phyloP scores from a whole-genome alignment of 148 eudicot genomes.

The Euryodendron excelsum region DNA sequence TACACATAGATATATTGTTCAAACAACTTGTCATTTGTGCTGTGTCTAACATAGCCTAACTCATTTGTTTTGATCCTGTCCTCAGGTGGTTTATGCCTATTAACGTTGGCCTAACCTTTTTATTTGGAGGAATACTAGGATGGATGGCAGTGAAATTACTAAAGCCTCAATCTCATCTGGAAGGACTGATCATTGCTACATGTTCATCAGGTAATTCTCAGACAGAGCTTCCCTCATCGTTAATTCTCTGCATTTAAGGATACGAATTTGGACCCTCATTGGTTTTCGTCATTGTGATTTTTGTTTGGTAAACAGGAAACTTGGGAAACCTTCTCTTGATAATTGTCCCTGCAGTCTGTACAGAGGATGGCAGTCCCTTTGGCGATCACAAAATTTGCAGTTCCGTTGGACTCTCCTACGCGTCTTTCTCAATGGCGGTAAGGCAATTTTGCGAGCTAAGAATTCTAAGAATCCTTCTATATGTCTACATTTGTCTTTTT shows the following conservation, averaged over 20 bases:
- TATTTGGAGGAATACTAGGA: slow-evolving; percentile 77
- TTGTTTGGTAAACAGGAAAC: slow-evolving; percentile 45
- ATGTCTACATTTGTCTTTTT: neutral
- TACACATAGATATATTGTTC: too few relatives aligned
- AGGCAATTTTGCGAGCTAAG: slow-evolving; percentile 7
- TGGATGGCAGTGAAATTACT: slow-evolving; percentile 68
- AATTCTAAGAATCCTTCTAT: neutral
- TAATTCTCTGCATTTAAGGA: neutral
- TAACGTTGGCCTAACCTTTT: slow-evolving; percentile 74
- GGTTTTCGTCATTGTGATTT: neutral
- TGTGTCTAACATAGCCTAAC: neutral
- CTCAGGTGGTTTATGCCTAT: slow-evolving; percentile 93
- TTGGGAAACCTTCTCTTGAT: slow-evolving; percentile 82
- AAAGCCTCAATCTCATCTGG: slow-evolving; percentile 62
- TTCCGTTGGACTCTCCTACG: slow-evolving; percentile 61
- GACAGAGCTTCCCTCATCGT: neutral
- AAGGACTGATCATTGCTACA: slow-evolving; percentile 67
- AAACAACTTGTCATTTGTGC: neutral
- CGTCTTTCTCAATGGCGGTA: slow-evolving; percentile 98
- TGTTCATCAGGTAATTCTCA: slow-evolving; percentile 56
- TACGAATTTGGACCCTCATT: neutral
- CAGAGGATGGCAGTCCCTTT: slow-evolving; percentile 72
- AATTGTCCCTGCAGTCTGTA: slow-evolving; percentile 77
- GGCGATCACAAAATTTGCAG: slow-evolving; percentile 54
- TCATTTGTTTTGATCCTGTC: neutral